Base-by-base conservation (phyloP, 2,329 filamentous ascomycete species). In the Neonectria sp. region DNA sequence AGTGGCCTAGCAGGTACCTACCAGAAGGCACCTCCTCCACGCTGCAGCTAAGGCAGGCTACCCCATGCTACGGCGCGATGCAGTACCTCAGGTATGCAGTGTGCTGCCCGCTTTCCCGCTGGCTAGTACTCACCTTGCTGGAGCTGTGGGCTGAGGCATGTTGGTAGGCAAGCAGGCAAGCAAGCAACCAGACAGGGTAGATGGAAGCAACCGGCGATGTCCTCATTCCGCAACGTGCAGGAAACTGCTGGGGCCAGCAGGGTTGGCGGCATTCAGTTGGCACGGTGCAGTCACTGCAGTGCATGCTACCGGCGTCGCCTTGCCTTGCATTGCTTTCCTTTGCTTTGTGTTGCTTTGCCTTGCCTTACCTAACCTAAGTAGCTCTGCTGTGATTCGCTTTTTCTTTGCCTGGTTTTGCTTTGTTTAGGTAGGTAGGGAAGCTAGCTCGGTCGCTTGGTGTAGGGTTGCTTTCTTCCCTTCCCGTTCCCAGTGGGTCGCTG, bases 21-120 rank as follows among this genome's bases (percentile, higher is more conserved):
- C 25, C 61, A 45, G 17, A 40, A 29, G 11, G 33, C 43, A 31
- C 43, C 24, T 55, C 43, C 24, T 55, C 46, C 51, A 24, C 8
- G 48, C 35, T 52, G 53, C 52, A 53, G 35, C 57, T n/a, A 27
- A 61, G 52, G 52, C 63, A 65, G 58, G 58, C 58, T 56, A 52
- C 31, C 49, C 63, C 58, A 62, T 66, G 58, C 37, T 21, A 57
- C 51, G 33, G 31, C 12, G n/a, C 40, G 11, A 15, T 51, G 27
- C 17, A 40, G 37, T n/a, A 40, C 37, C 35, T 40, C 37, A 40
- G 37, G 37, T 40, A 3, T n/a, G 37, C 6, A 31, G 7, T 15
- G 12, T 31, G 57, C 31, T 37, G 43, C 29, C n/a, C 60, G 63
- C 57, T 61, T 58, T 57, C 35, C 37, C 35, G 25, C 45, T 31